Evolutionary conservation across 306 rosid species (phyloP).

Genomic region (Corylus avellana): DNA sequence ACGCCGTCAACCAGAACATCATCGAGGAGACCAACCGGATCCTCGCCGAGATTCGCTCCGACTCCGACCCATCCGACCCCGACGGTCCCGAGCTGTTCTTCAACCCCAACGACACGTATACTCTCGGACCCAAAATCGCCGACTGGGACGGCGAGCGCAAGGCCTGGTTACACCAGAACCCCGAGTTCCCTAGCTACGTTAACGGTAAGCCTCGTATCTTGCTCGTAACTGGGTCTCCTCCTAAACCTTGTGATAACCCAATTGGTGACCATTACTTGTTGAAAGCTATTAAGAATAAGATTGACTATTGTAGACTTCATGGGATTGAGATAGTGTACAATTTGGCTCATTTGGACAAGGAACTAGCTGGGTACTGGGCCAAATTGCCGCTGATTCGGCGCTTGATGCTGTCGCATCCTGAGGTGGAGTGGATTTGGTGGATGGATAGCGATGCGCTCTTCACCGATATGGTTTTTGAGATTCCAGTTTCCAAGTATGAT

Average conservation of each 20-base stretch:
- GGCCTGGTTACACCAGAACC: constrained; percentile 65
- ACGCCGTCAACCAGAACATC: constrained; percentile 62
- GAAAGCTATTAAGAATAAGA: constrained; percentile 86
- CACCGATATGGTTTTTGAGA: constrained; percentile 87
- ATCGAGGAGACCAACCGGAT: constrained; percentile 84
- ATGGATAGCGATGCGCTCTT: constrained; percentile 99
- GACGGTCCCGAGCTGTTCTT: constrained; percentile 44
- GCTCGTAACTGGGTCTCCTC: constrained; percentile 90
- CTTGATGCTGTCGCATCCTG: constrained; percentile 91
- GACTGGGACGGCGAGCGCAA: constrained; percentile 70
- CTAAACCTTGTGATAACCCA: constrained; percentile 93
- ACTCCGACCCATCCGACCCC: constrained; percentile 70
- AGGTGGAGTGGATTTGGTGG: constrained; percentile 99
- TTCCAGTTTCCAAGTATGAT: constrained; percentile 69
- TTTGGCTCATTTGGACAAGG: constrained; percentile 90
- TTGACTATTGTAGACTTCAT: constrained; percentile 91
- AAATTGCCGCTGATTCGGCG: constrained; percentile 87
- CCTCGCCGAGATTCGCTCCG: constrained; percentile 96
- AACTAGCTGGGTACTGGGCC: constrained; percentile 98
- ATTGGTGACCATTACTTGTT: constrained; percentile 91
- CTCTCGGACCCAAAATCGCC: constrained; percentile 77
- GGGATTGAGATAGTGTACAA: constrained; percentile 95
- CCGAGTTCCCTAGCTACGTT: constrained; percentile 59
- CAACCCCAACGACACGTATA: constrained; percentile 62
- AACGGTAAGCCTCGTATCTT: constrained; percentile 78